Evolutionary conservation across 768 basidiomycete genomes (phyloP), one percentile per base, ranked within the genome.

Genomic region (Strobilomyces confusus): DNA sequence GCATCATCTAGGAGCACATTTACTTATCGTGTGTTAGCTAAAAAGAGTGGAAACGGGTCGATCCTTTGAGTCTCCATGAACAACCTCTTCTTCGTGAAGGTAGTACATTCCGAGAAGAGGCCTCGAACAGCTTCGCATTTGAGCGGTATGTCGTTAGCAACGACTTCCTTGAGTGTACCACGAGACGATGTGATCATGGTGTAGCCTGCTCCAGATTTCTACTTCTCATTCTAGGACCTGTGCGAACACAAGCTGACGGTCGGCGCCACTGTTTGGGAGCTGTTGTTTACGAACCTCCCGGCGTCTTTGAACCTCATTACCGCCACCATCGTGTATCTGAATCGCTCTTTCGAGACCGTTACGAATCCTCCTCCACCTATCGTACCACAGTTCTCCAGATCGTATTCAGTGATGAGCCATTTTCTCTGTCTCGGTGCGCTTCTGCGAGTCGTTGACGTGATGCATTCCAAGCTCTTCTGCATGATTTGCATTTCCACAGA

Each of bases 1-100:
- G 57, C 42, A 56, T 72, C 71, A 40, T 68, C 63, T 32, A 73
- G 59, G 5, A 73, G 55, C 7, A 73, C 62, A 42, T 72, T 73
- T 1, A 61, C 58, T 72, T 73, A 14, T 20, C 4, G 22, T 1
- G 5, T 26, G 8, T 38, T 19, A 49, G 44, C 12, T 12, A 17
- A 40, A 19, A 23, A 19, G 33, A 5, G 2, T 8, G n/a, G 5
- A 19, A 45, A 30, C 9, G 15, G 1, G 26, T 25, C n/a, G 26
- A 26, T 26, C 26, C 54, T 68, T 68, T 19, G 71, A 43, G 45
- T 71, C 67, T 5, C 67, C 69, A 40, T 69, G 70, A 13, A 68
- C 45, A 5, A 71, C 48, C 1, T 38, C 17, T 36, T 62, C 49
- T 33, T 43, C 51, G 22, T 58, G 57, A 14, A 62, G 57, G 47